Base-by-base conservation (phyloP, 2,329 filamentous ascomycete genomes). In the Aureobasidium melanogenum region DNA sequence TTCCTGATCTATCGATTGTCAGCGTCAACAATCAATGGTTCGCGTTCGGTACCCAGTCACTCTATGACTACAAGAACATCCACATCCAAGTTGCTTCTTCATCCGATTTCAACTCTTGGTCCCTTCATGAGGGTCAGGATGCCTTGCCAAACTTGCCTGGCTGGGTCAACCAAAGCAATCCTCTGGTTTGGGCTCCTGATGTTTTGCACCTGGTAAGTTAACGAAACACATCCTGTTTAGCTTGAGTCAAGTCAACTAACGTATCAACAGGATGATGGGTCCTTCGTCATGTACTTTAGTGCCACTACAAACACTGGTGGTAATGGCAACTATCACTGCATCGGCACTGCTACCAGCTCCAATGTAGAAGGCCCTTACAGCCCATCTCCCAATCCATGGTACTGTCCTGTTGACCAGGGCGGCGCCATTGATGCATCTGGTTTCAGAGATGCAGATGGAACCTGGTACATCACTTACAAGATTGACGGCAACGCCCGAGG, bases 1-100 rank as follows among this genome's bases (percentile, higher is more conserved):
- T 65, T 52, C 68, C 67, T 10, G 73, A 75, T 60, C 73, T 73
- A 9, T 63, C 69, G 3, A 66, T 74, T 38, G 66, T 74, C 55
- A 66, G 67, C 32, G 66, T 67, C 28, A 63, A 68, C 26, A 79
- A 76, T 7, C 70, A 66, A 1, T 74, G 72, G 71, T 74, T 71
- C 55, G 71, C 71, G 8, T 74, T 72, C 55, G 73, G 64, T 30
- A 73, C 72, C 2, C 58, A 60, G 55, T 69, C 68, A 26, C 63
- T 63, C 17, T 65, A 61, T 26, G 63, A 63, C 30, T 61, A 65
- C 15, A 66, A 63, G 43, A 58, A 58, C 41, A 66, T 67, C 66
- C 68, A 74, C 46, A 66, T 74, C 17, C 73, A 74, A 60, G 51
- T 74, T 8, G 73, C 73, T 15, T 67, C 64, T 1, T 74, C 73